A percentile compares a stretch with the other conserved stretches of the same genome.
phyloP scores from a whole-genome alignment of 2,329 filamentous ascomycete genomes.

The Trichoderma hamatum region DNA sequence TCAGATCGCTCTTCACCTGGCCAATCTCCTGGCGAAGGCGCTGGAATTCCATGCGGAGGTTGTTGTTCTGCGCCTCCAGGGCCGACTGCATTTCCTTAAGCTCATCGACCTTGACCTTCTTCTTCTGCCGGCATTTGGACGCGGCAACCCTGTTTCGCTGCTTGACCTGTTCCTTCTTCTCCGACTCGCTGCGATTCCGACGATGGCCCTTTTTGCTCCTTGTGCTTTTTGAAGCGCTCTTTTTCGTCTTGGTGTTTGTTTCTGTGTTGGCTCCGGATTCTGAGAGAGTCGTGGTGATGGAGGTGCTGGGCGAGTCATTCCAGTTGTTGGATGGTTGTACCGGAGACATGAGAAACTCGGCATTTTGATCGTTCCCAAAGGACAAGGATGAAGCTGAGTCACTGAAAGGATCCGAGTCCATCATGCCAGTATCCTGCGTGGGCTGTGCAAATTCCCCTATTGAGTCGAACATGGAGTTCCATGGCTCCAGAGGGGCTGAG shows the following conservation, averaged over 20 bases:
- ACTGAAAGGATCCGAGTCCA: not conserved
- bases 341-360: not conserved
- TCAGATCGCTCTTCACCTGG: constrained; percentile 53
- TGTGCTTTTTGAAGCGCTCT: not conserved
- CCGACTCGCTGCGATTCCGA: not conserved
- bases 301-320: not conserved
- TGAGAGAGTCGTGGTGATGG: not conserved
- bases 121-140: constrained; percentile 73
- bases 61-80: constrained; percentile 49
- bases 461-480: not conserved
- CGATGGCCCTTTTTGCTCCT: not conserved
- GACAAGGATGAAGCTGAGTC: not conserved
- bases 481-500: not conserved
- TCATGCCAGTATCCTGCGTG: not conserved
- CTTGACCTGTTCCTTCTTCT: constrained; percentile 19
- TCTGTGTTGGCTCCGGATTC: not conserved
- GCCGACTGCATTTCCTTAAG: constrained; percentile 50
- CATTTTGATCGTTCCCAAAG: not conserved
- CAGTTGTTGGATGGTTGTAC: not conserved
- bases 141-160: constrained; percentile 72
- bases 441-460: not conserved
- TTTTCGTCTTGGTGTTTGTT: not conserved
- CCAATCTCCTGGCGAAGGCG: constrained; percentile 49
- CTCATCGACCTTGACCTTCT: constrained; percentile 55
- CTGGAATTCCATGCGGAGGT: constrained; percentile 49